Evolutionary conservation across 2,329 filamentous ascomycete species (phyloP).

Genomic region (Aspergillus pseudotamarii): DNA sequence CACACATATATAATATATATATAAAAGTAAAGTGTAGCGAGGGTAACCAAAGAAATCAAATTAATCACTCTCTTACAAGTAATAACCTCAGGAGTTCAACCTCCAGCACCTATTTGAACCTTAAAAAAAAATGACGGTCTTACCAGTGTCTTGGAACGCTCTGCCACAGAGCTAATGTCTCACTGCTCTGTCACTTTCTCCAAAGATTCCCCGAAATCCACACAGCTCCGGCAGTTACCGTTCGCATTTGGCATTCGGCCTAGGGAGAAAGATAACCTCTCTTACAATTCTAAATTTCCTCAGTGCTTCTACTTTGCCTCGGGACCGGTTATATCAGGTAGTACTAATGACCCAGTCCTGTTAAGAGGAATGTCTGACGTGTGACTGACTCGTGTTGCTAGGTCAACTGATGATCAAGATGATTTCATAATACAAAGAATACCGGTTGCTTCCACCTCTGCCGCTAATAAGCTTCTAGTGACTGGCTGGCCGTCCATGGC

Average conservation of each 20-base stretch:
- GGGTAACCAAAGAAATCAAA: neutral
- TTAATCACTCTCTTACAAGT: neutral
- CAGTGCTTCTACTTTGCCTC: neutral
- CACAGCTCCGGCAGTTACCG: neutral
- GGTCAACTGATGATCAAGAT: neutral
- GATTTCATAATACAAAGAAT: neutral
- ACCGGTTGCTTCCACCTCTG: neutral
- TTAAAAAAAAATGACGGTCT: neutral
- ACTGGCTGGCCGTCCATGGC: neutral
- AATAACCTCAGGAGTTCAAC: neutral
- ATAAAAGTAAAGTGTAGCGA: neutral
- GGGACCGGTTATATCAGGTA: neutral
- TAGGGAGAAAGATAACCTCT: neutral
- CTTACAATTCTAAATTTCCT: neutral
- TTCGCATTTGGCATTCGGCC: neutral
- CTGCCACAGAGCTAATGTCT: neutral
- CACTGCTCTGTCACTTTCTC: conserved; percentile 2
- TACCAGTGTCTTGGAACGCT: neutral
- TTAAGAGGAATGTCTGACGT: neutral
- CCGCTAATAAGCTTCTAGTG: neutral
- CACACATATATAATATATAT: no score
- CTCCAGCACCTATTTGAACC: neutral
- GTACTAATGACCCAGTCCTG: neutral
- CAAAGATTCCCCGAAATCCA: conserved; percentile 4
- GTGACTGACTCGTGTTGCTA: neutral